A percentile compares a stretch with the other conserved stretches of the same genome.
Evolutionary conservation across 2,329 filamentous ascomycete species (phyloP).

Genomic region (Diaporthe eres): DNA sequence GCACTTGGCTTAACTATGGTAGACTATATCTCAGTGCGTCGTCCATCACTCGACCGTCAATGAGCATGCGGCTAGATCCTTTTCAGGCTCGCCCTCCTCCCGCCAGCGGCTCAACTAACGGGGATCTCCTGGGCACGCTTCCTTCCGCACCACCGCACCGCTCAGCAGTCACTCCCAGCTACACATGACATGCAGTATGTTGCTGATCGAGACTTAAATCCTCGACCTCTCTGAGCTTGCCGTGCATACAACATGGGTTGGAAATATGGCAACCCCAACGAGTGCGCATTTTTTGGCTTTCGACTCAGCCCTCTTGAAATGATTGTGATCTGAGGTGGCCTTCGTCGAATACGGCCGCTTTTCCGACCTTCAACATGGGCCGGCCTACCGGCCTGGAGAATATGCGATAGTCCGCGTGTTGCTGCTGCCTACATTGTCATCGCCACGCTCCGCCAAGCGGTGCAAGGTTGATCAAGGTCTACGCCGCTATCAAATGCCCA

Average conservation of each 20-base stretch:
- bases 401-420: not conserved
- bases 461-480: not conserved
- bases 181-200: not conserved
- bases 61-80: slow-evolving; percentile 22
- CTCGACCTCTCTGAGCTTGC: not conserved
- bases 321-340: not conserved
- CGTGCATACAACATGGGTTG: not conserved
- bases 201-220: not conserved
- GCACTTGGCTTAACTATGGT: slow-evolving; percentile 1
- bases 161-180: slow-evolving; percentile 4
- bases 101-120: slow-evolving; percentile 14
- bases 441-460: not conserved
- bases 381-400: not conserved
- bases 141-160: slow-evolving; percentile 11
- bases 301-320: not conserved
- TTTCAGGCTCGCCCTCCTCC: not conserved
- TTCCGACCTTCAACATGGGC: not conserved
- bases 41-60: slow-evolving; percentile 7
- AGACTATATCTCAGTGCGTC: not conserved
- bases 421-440: not conserved
- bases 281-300: not conserved
- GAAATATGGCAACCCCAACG: not conserved
- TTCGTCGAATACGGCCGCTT: not conserved
- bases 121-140: slow-evolving; percentile 10
- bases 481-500: slow-evolving; percentile 1